Percentiles rank a stretch among this genome's conserved stretches.
phyloP scores from a whole-genome alignment of 176 grass and related monocot genomes.

The Aegilops tauschii region DNA sequence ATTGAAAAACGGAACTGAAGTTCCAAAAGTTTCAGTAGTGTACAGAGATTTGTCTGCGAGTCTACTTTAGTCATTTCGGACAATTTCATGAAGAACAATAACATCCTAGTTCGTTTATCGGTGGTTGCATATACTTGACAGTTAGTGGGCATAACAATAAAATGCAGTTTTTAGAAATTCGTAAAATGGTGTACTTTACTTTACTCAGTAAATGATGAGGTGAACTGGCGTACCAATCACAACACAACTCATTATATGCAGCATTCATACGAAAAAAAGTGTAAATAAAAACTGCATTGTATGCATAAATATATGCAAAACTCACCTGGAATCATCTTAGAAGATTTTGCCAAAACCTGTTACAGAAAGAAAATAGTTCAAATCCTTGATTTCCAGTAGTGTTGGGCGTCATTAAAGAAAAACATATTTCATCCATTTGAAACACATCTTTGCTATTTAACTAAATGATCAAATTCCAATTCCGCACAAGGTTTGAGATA shows the following conservation, averaged over 20 bases:
- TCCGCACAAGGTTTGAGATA: not conserved
- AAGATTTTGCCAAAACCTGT: slow-evolving; percentile 95
- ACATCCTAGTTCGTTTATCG: not conserved
- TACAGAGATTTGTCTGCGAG: not conserved
- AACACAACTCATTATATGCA: not conserved
- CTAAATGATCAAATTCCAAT: not conserved
- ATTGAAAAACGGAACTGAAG: not conserved
- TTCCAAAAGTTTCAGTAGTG: not conserved
- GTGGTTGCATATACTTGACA: not conserved
- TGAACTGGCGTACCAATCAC: not conserved
- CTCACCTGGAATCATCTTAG: slow-evolving; percentile 99
- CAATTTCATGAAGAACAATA: not conserved
- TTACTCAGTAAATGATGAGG: not conserved
- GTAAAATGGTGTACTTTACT: not conserved
- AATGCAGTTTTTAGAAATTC: not conserved
- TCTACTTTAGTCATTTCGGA: not conserved
- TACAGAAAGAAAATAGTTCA: slow-evolving; percentile 23
- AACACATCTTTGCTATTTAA: not conserved
- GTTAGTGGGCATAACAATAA: not conserved
- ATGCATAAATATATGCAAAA: slow-evolving; percentile 9
- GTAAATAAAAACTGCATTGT: not conserved
- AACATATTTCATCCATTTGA: not conserved
- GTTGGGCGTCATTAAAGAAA: not conserved
- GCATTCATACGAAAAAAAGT: not conserved
- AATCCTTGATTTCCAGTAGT: not conserved